phyloP scores from a whole-genome alignment of 805 yeast genomes.

The Zygosaccharomyces lentus region DNA sequence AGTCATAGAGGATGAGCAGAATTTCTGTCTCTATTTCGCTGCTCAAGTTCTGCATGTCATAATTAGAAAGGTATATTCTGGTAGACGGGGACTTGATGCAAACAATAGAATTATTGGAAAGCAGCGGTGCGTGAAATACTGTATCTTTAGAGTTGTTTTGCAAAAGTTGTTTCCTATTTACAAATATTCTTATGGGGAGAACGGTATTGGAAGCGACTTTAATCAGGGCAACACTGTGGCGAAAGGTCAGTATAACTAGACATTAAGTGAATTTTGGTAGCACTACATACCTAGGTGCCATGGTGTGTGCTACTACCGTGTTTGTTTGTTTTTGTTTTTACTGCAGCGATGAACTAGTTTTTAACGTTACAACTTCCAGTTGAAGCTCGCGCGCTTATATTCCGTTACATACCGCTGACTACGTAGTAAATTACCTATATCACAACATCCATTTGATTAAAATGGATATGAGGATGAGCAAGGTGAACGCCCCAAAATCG shows the following conservation, averaged over 20 bases:
- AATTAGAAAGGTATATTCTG: constrained; percentile 29
- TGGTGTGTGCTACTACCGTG: not conserved
- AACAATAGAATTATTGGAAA: constrained; percentile 35
- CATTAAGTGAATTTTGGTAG: not conserved
- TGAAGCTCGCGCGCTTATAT: constrained; percentile 1
- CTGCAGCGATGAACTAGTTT: not conserved
- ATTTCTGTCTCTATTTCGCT: constrained; percentile 28
- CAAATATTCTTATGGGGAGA: constrained; percentile 27
- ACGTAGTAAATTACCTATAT: not conserved
- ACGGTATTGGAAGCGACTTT: constrained; percentile 20
- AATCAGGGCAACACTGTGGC: constrained; percentile 25
- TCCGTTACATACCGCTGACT: not conserved
- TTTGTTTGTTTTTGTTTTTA: not conserved
- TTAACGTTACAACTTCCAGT: not conserved
- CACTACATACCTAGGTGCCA: constrained; percentile 15
- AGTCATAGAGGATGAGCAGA: constrained; percentile 27
- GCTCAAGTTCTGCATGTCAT: constrained; percentile 28
- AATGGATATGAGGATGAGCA: constrained; percentile 3
- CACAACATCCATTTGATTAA: constrained; percentile 11
- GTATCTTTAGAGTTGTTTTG: constrained; percentile 21
- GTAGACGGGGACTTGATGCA: constrained; percentile 30
- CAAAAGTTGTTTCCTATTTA: constrained; percentile 29
- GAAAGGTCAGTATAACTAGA: constrained; percentile 7
- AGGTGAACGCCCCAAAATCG: constrained; percentile 11
- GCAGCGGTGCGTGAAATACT: constrained; percentile 32